phyloP scores from a whole-genome alignment of 2,329 filamentous ascomycete genomes.

The Sporothrix globosa region DNA sequence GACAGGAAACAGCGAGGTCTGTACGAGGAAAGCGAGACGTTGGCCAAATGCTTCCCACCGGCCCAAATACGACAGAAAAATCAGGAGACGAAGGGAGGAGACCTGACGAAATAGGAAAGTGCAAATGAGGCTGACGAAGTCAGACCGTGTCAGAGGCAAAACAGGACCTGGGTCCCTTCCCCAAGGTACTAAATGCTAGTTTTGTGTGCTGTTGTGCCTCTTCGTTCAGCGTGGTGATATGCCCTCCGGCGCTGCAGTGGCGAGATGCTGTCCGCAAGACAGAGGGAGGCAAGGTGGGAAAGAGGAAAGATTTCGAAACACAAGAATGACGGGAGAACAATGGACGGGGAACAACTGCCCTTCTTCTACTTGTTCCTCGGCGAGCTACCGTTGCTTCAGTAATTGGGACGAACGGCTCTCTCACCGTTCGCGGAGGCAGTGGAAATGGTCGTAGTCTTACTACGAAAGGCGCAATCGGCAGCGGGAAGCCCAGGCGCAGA shows the following conservation, averaged over 20 bases:
- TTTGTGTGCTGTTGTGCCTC: slow-evolving; percentile 8
- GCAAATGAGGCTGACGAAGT: slow-evolving; percentile 5
- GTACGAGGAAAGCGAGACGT: background rate
- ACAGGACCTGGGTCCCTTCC: background rate
- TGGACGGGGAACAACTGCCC: no score
- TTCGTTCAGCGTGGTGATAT: background rate
- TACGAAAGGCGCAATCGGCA: no score
- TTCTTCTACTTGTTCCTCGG: no score
- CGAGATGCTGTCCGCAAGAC: background rate
- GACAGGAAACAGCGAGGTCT: background rate
- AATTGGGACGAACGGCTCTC: no score
- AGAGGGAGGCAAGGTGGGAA: no score
- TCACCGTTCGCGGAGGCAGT: no score
- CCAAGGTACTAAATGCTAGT: slow-evolving; percentile 17
- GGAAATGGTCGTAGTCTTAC: no score
- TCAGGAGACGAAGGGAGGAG: background rate
- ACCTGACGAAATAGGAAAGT: slow-evolving; percentile 22
- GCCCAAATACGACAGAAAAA: slow-evolving; percentile 10
- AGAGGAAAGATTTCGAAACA: no score
- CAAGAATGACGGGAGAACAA: no score
- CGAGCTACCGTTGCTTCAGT: no score
- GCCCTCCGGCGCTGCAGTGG: background rate
- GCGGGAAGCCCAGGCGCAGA: no score
- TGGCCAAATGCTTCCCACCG: background rate
- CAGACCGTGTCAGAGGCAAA: background rate